Conservation (phyloP, 2,329 filamentous ascomycete genomes). For the Neoascochyta sp. region DNA sequence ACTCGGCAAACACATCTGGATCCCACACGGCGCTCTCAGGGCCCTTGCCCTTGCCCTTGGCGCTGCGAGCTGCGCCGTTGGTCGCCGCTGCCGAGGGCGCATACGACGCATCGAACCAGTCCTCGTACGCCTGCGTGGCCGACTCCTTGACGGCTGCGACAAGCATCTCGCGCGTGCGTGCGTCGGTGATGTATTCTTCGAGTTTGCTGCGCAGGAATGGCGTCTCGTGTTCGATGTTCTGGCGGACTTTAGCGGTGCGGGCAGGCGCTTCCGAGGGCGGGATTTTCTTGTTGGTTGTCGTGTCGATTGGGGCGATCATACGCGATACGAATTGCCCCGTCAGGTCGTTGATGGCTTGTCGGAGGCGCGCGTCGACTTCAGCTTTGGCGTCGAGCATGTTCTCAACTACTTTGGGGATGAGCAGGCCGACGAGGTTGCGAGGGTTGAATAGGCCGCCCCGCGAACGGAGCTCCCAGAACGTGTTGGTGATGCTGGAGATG, state of each 20-base stretch:
- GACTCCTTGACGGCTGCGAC: slow-evolving; percentile 63
- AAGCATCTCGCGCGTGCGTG: slow-evolving; percentile 62
- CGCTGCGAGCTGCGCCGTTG: slow-evolving; percentile 16
- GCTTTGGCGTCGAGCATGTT: slow-evolving; percentile 70
- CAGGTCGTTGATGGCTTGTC: slow-evolving; percentile 64
- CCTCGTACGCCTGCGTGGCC: slow-evolving; percentile 60
- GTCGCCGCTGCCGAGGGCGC: slow-evolving; percentile 15
- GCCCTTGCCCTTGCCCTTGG: slow-evolving; percentile 53
- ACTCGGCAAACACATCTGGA: slow-evolving; percentile 61
- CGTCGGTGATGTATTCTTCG: slow-evolving; percentile 61
- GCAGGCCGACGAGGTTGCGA: slow-evolving; percentile 57
- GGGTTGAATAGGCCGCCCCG: slow-evolving; percentile 65
- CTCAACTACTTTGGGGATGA: slow-evolving; percentile 63
- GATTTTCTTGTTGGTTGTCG: slow-evolving; percentile 22
- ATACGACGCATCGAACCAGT: slow-evolving; percentile 57
- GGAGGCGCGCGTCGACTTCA: slow-evolving; percentile 60
- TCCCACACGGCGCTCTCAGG: slow-evolving; percentile 63
- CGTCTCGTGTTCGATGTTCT: slow-evolving; percentile 56
- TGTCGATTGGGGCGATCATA: slow-evolving; percentile 51
- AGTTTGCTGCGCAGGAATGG: slow-evolving; percentile 54
- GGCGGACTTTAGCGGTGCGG: slow-evolving; percentile 46
- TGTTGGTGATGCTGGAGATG: slow-evolving; percentile 62
- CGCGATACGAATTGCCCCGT: slow-evolving; percentile 55
- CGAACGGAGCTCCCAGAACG: slow-evolving; percentile 65
- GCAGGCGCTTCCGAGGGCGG: slow-evolving; percentile 24